phyloP scores from a whole-genome alignment of 2,329 filamentous ascomycete species.

The Fusarium sp. region DNA sequence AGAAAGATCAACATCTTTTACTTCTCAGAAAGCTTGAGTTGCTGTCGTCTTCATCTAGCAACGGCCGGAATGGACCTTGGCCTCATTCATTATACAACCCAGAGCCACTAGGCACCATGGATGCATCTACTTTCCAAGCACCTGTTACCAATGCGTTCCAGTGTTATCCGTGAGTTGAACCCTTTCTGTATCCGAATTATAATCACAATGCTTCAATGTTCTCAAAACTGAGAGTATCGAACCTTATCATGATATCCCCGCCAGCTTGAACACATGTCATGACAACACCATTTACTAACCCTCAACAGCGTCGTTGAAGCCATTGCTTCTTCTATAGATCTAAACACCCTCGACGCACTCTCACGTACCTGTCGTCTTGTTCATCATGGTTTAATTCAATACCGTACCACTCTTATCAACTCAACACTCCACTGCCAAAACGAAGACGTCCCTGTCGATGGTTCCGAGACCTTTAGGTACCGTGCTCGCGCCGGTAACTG shows the following conservation, averaged over 20 bases:
- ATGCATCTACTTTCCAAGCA: constrained; percentile 40
- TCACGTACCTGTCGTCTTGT: constrained; percentile 85
- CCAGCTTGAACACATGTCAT: constrained; percentile 9
- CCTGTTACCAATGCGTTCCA: constrained; percentile 43
- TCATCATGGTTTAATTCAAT: constrained; percentile 80
- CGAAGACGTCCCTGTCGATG: constrained; percentile 68
- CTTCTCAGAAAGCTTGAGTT: constrained; percentile 44
- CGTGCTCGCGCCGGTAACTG: constrained; percentile 67
- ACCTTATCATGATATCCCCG: constrained; percentile 32
- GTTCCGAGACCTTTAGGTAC: constrained; percentile 67
- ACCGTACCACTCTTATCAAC: constrained; percentile 76
- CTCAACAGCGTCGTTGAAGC: constrained; percentile 76
- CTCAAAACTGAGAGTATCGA: neutral
- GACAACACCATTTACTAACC: constrained; percentile 31
- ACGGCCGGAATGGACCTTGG: constrained; percentile 45
- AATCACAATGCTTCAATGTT: constrained; percentile 7
- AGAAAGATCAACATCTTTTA: constrained; percentile 44
- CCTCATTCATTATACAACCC: constrained; percentile 43
- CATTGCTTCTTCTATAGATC: constrained; percentile 81
- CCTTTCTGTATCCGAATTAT: constrained; percentile 2
- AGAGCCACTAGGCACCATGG: constrained; percentile 42
- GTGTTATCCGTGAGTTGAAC: constrained; percentile 44
- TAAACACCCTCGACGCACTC: constrained; percentile 87
- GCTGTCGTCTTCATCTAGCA: constrained; percentile 36
- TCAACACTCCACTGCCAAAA: constrained; percentile 84